phyloP scores from a whole-genome alignment of 352 stramenopile genomes.

The Pythium pyrilobum region DNA sequence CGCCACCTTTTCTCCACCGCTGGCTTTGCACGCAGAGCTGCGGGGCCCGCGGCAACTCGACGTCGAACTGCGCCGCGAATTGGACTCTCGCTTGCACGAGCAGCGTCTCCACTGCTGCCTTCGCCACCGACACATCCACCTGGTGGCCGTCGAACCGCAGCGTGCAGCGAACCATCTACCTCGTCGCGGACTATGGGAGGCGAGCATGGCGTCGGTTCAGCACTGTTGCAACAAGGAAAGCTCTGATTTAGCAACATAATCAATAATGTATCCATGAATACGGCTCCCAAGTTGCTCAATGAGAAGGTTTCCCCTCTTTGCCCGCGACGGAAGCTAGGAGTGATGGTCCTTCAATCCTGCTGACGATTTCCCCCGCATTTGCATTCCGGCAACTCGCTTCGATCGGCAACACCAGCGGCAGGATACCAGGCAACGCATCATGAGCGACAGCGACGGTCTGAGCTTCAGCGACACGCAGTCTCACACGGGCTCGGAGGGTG shows the following conservation, averaged over 20 bases:
- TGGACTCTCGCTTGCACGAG: background rate
- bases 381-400: background rate
- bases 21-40: background rate
- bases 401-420: background rate
- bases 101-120: background rate
- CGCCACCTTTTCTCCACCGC: background rate
- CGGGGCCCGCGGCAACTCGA: background rate
- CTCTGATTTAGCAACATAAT: background rate
- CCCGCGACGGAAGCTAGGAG: background rate
- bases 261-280: too few relatives aligned
- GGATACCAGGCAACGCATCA: background rate
- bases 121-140: background rate
- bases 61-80: background rate
- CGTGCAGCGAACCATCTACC: background rate
- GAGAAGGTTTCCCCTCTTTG: background rate
- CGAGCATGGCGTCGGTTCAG: too few relatives aligned
- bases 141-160: background rate
- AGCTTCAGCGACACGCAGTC: conserved; percentile 2
- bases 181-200: background rate
- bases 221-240: background rate
- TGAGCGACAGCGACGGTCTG: conserved; percentile 8
- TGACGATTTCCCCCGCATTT: background rate
- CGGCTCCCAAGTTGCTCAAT: background rate
- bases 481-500: background rate
- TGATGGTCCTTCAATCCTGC: conserved; percentile 11